Evolutionary conservation across 345 rosid species (phyloP), one percentile per base, ranked within the genome.

Genomic region (Rhizophora apiculata): DNA sequence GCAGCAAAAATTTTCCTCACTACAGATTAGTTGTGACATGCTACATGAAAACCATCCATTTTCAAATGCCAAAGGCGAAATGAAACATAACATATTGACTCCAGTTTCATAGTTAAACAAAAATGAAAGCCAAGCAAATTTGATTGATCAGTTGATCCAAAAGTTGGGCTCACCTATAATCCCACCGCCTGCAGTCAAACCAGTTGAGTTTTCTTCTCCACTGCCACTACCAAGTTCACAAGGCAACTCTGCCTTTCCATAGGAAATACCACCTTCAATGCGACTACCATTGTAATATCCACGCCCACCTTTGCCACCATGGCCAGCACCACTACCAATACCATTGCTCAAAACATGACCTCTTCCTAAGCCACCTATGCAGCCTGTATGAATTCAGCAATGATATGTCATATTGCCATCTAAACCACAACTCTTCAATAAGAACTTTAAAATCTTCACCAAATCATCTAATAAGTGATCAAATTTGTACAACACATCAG

Each of bases 191-290:
- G 97, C 72, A 77, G 97, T 84, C 43, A 88, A 83, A 76, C 80
- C 80, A 76, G 74, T 71, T 2, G 80, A 78, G 72, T 81, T 85
- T 74, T 84, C 87, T 55, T 85, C 83, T 65, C 99, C 99, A 83
- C 99, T 96, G 84, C 99, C 99, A 84, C 99, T 96, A 74, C 99
- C 99, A 83, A 87, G 98, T 81, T 92, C 98, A 78, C 99, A 96
- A 58, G 99, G 99, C 77, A 92, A 80, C 73, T 86, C 82, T 60
- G 80, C 82, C 82, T 85, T 81, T 72, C 99, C 99, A 84, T 96
- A 96, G 18, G 95, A 82, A 69, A 78, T 75, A 63, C 98, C 99
- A 74, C 99, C 99, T 18, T 75, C 87, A 62, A 85, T 69, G 43
- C 86, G 90, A 63, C 67, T 82, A 78, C 39, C 77, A 68, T 85